Conservation (phyloP, 2,329 filamentous ascomycete species). For the Atkinsonella hypoxylon region DNA sequence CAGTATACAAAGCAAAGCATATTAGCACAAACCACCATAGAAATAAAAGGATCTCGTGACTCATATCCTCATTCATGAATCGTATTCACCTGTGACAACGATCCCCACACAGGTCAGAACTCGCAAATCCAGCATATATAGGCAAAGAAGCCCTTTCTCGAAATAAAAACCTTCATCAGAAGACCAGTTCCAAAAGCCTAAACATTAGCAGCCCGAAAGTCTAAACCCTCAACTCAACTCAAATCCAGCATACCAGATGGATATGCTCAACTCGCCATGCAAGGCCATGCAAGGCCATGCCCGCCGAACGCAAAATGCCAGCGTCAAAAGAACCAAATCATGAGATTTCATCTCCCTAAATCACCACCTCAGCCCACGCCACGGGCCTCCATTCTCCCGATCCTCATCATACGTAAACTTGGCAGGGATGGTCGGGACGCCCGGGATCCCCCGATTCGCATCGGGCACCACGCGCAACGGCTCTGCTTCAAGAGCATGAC, state of each 20-base stretch:
- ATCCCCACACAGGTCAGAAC: neutral
- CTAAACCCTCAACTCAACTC: too few species aligned
- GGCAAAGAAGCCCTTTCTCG: neutral
- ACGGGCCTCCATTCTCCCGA: constrained; percentile 21
- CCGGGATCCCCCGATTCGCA: constrained; percentile 34
- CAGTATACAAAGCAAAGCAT: neutral
- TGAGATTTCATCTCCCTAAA: neutral
- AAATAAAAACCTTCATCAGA: too few species aligned
- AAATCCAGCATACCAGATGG: too few species aligned
- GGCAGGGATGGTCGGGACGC: constrained; percentile 30
- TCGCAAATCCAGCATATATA: neutral
- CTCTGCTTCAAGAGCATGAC: constrained; percentile 2
- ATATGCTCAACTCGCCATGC: too few species aligned
- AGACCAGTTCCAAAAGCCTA: too few species aligned
- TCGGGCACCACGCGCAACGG: constrained; percentile 31
- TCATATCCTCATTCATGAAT: neutral
- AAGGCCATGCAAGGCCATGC: neutral
- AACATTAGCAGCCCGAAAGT: too few species aligned
- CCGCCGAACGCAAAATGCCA: neutral
- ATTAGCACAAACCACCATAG: neutral
- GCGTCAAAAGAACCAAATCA: too few species aligned
- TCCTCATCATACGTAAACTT: constrained; percentile 27
- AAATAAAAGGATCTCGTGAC: neutral
- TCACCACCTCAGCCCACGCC: constrained; percentile 18
- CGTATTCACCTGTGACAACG: neutral